These are phyloP conservation scores for Bacidia gigantensis DNA, from an alignment of 495 filamentous ascomycete species.

Conservation along the genomic window DNA sequence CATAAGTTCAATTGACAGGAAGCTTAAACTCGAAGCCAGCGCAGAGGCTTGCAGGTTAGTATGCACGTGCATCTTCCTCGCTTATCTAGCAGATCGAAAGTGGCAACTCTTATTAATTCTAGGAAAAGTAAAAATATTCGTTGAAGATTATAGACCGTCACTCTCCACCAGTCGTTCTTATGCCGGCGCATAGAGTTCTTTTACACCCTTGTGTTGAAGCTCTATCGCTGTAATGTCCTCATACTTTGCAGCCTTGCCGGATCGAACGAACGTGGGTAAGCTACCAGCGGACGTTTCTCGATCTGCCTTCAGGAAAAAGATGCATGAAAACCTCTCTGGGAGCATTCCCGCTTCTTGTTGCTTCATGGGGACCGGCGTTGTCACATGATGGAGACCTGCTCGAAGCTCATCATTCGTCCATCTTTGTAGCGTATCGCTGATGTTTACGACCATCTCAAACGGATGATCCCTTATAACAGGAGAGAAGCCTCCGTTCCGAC, in stretches of 20 bases:
- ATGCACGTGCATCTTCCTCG: too few species aligned
- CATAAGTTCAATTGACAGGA: too few species aligned
- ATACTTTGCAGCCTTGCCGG: background rate
- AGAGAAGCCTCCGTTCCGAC: background rate
- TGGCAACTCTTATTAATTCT: too few species aligned
- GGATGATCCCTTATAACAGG: background rate
- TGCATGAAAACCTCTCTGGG: background rate
- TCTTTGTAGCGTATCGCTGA: background rate
- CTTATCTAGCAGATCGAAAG: too few species aligned
- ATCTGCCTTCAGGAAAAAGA: slow-evolving; percentile 2
- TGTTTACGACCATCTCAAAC: background rate
- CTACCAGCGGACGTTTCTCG: background rate
- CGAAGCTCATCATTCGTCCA: slow-evolving; percentile 5
- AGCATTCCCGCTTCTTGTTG: background rate
- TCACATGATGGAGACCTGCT: slow-evolving; percentile 5
- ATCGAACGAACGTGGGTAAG: background rate
- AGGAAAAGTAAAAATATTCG: too few species aligned
- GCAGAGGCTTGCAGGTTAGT: too few species aligned
- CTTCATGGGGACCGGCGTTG: background rate
- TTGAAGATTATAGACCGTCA: too few species aligned
- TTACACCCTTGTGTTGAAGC: background rate
- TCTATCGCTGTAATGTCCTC: background rate
- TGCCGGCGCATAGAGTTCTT: background rate
- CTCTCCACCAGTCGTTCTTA: too few species aligned
- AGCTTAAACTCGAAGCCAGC: too few species aligned